phyloP scores from a whole-genome alignment of 345 rosid genomes.

The Balakata baccata region DNA sequence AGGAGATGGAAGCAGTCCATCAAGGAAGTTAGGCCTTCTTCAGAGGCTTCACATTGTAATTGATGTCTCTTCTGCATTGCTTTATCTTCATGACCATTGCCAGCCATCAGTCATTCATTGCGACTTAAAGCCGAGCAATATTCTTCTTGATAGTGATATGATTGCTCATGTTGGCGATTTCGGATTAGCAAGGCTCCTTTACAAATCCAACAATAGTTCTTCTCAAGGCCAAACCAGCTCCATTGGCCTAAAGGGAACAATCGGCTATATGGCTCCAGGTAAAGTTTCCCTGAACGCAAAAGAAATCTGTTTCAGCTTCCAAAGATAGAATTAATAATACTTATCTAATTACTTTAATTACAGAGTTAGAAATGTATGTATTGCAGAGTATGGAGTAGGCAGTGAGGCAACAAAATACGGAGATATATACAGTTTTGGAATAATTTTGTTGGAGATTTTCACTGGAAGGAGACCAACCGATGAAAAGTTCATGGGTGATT shows the following conservation, averaged over 20 bases:
- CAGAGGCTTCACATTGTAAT: slow-evolving; percentile 1
- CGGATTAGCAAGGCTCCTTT: slow-evolving; percentile 16
- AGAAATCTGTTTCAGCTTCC: neutral
- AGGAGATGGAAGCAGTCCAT: neutral
- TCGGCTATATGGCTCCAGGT: slow-evolving; percentile 19
- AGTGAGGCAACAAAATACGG: neutral
- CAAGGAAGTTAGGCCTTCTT: neutral
- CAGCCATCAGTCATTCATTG: slow-evolving; percentile 12
- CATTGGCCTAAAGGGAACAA: slow-evolving; percentile 5
- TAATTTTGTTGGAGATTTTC: slow-evolving; percentile 3
- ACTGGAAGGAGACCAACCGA: slow-evolving; percentile 6
- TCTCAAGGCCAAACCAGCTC: slow-evolving; percentile 4
- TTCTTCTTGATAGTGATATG: slow-evolving; percentile 4
- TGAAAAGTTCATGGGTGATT: neutral
- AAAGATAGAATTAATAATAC: neutral
- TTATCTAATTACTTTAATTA: neutral
- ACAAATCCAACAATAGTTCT: neutral
- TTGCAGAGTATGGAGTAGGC: slow-evolving; percentile 6
- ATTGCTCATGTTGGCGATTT: slow-evolving; percentile 19
- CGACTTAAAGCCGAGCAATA: slow-evolving; percentile 24
- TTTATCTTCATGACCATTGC: neutral
- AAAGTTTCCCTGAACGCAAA: neutral
- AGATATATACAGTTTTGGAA: slow-evolving; percentile 6
- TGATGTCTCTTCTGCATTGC: neutral
- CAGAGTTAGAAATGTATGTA: neutral